Base-by-base conservation (phyloP, 2,329 filamentous ascomycete species). In the Aureobasidium sp. region DNA sequence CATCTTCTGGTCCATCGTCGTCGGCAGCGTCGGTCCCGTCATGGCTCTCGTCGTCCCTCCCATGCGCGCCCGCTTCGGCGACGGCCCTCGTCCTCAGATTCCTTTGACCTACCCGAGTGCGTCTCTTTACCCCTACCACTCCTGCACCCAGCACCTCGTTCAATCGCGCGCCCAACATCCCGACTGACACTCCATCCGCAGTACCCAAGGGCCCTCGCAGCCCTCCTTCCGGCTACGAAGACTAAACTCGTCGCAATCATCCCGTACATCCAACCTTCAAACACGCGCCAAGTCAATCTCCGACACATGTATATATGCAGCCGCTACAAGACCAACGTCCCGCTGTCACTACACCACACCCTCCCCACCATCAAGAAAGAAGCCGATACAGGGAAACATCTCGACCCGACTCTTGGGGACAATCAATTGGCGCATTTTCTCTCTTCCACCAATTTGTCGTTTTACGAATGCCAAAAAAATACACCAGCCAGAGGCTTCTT, bases 101-200 rank as follows among this genome's bases (percentile, higher is more conserved):
- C 94, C 94, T 33, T 77, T 92, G 74, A 95, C 91, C 72, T 99
- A 97, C 80, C 94, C 94, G 63, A 84, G 93, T 97, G 83, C 74
- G 90, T 83, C 43, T 11, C 10, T 11, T n/a, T 21, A n/a, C 7
- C 53, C 49, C 21, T 10, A 5, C 31, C n/a, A 6, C 19, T 25
- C 13, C 50, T 9, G 9, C 7, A 19, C 2, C 25, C 50, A 29
- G 47, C 19, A 23, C 13, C 15, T 43, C 19, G 11, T 13, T 11
- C 51, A 35, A 45, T 45, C 15, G 51, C 25, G 37, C 51, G 17
- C 11, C 17, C 17, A 8, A n/a, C 11, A 27, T 3, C 11, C n/a
- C 33, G 23, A 29, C 33, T 58, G 40, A 58, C 43, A 29, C 40
- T n/a, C n/a, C 49, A 11, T 45, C 5, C 27, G 5, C 64, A 79